A percentile compares a stretch with the other conserved stretches of the same genome.
These are phyloP conservation scores for Suhomyces panamericanus DNA, from an alignment of 1,139 yeast genomes.

Conservation along the genomic window DNA sequence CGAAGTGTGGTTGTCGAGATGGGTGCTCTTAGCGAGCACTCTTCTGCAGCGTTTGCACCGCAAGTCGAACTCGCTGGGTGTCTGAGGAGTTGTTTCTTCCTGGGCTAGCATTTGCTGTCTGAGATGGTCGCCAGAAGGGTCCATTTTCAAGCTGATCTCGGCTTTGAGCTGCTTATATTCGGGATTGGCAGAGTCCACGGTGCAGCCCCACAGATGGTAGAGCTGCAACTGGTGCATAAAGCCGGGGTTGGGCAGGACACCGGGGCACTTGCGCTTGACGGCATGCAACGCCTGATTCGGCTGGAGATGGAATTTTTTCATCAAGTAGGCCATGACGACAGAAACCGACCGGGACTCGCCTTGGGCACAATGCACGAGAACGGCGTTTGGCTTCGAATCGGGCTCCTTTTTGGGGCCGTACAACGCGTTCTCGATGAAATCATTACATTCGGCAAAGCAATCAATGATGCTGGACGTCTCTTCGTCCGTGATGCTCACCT, in stretches of 20 bases:
- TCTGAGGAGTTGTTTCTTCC: slow-evolving; percentile 10
- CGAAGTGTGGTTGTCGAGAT: slow-evolving; percentile 59
- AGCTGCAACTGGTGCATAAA: slow-evolving; percentile 70
- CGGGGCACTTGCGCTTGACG: slow-evolving; percentile 58
- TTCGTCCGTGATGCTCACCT: slow-evolving; percentile 71
- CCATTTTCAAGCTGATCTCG: slow-evolving; percentile 26
- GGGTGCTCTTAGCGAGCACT: slow-evolving; percentile 46
- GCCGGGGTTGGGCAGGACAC: slow-evolving; percentile 73
- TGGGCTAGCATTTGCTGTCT: slow-evolving; percentile 15
- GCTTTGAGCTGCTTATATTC: slow-evolving; percentile 31
- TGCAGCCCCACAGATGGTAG: slow-evolving; percentile 43
- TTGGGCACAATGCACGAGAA: slow-evolving; percentile 76
- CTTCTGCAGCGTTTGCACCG: slow-evolving; percentile 74
- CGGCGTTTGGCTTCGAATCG: slow-evolving; percentile 9
- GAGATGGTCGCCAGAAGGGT: slow-evolving; percentile 28
- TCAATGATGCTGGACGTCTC: slow-evolving; percentile 61
- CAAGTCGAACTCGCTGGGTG: slow-evolving; percentile 32
- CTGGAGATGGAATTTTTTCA: slow-evolving; percentile 65
- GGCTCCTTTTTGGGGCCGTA: slow-evolving; percentile 22
- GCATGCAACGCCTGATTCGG: slow-evolving; percentile 69
- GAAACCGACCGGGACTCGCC: slow-evolving; percentile 85
- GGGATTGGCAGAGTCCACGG: slow-evolving; percentile 24
- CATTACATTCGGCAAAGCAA: slow-evolving; percentile 57
- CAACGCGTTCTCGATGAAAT: slow-evolving; percentile 67
- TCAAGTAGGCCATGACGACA: slow-evolving; percentile 71